Conservation (phyloP, 306 rosid genomes). For the Rosa rugosa region DNA sequence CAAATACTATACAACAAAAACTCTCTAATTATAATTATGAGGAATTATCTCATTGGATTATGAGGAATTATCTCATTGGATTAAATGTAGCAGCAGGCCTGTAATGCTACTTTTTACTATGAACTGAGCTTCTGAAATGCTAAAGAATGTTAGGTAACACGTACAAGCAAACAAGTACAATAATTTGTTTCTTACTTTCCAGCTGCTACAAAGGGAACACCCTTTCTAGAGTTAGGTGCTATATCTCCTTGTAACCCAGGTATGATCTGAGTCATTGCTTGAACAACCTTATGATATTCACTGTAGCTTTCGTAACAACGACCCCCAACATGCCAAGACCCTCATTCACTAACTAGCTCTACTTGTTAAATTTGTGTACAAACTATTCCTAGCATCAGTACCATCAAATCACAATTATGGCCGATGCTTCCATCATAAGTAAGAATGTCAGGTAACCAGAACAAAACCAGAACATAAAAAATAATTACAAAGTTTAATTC, state of each 20-base stretch:
- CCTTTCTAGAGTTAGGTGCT: conserved; percentile 28
- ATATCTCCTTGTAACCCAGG: conserved; percentile 42
- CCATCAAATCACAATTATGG: no score
- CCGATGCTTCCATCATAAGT: no score
- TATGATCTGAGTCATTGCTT: conserved; percentile 36
- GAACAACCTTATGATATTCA: conserved; percentile 31
- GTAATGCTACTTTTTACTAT: not conserved
- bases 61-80: not conserved
- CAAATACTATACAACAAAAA: not conserved
- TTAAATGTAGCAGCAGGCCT: not conserved
- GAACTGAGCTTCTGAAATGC: not conserved
- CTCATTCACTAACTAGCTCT: no score
- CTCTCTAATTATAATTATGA: no score
- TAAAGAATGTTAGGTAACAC: not conserved
- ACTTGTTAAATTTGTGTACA: no score
- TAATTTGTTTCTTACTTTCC: no score
- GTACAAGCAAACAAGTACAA: not conserved
- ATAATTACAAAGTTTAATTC: no score
- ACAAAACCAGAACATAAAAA: no score
- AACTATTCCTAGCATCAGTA: no score
- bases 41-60: no score
- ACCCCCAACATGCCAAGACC: no score
- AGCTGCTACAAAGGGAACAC: conserved; percentile 29
- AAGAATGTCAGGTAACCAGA: no score
- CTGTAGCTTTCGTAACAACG: conserved; percentile 45